Base-by-base conservation (phyloP, 768 basidiomycete genomes). In the Coprinopsis strossmayeri region DNA sequence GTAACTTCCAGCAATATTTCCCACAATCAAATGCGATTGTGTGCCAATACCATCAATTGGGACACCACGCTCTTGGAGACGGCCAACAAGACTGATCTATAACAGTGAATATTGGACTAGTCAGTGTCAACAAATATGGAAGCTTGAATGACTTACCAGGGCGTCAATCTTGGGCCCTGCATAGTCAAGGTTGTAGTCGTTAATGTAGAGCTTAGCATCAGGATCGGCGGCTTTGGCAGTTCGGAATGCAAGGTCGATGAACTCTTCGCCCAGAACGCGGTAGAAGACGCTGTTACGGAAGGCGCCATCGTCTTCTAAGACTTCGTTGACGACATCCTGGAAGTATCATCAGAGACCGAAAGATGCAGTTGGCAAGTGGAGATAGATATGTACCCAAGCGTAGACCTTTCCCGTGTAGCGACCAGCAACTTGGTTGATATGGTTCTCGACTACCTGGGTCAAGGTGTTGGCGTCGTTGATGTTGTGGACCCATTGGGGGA, bases 11-110 rank as follows among this genome's bases (percentile, higher is more conserved):
- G 79, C 78, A 15, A 84, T 68, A 52, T 73, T 56, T 17, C 80
- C 81, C 21, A 83, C 74, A 55, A 80, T 77, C 53, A 82, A 67
- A 60, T 84, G 82, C 42, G 68, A 63, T 64, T 83, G 76, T 46
- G 82, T 67, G 48, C 82, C 82, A 40, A 86, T 65, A 34, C 80
- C 82, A 56, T 82, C 75, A 55, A 84, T 67, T 3, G 82, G 81
- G 1, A 70, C 70, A 23, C 71, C 73, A 23, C 67, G 63, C 0
- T 65, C 63, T 51, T 75, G 59, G 44, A 83, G 73, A 18, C 66
- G 60, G 48, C 71, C 65, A 17, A 80, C 72, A 45, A 82, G 73
- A 44, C 66, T 64, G 43, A 73, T 65, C 44, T 51, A 24, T 9
- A 37, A 9, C 23, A 46, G n/a, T n/a, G n/a, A n/a, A n/a, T n/a